Evolutionary conservation across 805 yeast genomes (phyloP).

Genomic region (Kuraishia piskuri): DNA sequence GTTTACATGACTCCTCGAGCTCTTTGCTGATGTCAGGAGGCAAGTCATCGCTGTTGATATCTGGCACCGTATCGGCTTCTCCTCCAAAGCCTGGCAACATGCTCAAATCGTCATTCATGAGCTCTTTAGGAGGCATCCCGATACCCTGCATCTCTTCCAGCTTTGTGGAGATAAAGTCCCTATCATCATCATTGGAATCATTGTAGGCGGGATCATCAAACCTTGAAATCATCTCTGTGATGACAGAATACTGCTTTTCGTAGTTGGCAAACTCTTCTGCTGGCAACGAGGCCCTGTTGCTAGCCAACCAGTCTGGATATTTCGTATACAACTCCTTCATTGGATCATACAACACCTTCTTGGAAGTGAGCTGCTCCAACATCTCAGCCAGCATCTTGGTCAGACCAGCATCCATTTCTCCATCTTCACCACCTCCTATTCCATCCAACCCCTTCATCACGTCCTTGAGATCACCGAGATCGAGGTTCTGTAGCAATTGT

Average conservation of each 20-base stretch:
- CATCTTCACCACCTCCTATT: conserved; percentile 24
- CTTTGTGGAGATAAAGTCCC: conserved; percentile 44
- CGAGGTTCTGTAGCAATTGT: conserved; percentile 60
- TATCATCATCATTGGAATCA: conserved; percentile 35
- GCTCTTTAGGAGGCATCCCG: conserved; percentile 75
- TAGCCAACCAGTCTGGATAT: conserved; percentile 62
- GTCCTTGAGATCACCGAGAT: conserved; percentile 32
- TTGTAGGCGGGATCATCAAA: conserved; percentile 61
- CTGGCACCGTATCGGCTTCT: conserved; percentile 19
- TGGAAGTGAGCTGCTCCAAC: conserved; percentile 75
- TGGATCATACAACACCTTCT: conserved; percentile 82
- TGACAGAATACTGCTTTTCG: conserved; percentile 51
- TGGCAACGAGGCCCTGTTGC: conserved; percentile 33
- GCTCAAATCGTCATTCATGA: conserved; percentile 36
- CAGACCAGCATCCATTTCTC: conserved; percentile 38
- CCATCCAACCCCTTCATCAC: conserved; percentile 11
- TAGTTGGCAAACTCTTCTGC: conserved; percentile 45
- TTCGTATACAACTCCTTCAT: conserved; percentile 70
- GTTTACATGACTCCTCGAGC: conserved; percentile 51
- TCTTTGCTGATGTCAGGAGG: conserved; percentile 45
- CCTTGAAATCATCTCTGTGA: conserved; percentile 49
- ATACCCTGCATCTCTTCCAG: conserved; percentile 65
- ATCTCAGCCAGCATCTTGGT: conserved; percentile 59
- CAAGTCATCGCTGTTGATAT: conserved; percentile 40
- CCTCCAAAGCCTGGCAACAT: conserved; percentile 38